Evolutionary conservation across 768 basidiomycete species (phyloP), one percentile per base, ranked within the genome.

Genomic region (Lactarius sanguifluus): DNA sequence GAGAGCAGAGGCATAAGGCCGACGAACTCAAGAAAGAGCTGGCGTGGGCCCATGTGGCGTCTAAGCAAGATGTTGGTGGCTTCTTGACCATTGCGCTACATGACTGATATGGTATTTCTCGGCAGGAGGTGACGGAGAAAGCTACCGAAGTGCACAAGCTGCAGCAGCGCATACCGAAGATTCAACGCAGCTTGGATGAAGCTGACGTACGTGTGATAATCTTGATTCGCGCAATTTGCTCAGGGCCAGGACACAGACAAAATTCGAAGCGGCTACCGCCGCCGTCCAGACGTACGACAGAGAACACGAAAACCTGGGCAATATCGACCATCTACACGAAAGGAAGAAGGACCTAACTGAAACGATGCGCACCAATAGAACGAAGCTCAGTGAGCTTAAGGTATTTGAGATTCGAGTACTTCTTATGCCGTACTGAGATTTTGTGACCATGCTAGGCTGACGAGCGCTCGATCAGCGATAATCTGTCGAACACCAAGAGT

Each of bases 21-120:
- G 85, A 88, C 41, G 86, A 88, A 40, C 77, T 93, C 59, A 89
- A 90, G 80, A 86, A 85, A 69, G 91, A 95, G 75, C 76, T 92
- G 23, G 94, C 93, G 3, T 97, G 96, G 95, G 85, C 93, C 16
- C 89, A 91, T 71, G 91, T 96, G 25, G 81, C 80, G 16, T 77
- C 78, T 10, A 94, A 95, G 74, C 82, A 91, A 75, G 76, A 79
- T 57, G 91, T 87, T 72, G 64, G 86, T 67, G 32, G 15, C 12
- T 6, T 34, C 18, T 47, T 28, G 65, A 20, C 8, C 58, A 43
- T 23, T 52, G 41, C 52, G 13, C 7, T 54, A 41, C 38, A 36
- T 23, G 30, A 36, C 10, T 41, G 55, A 43, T 32, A 4, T 41
- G n/a, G 43, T 45, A 34, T 25, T 23, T 40, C n/a, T 45, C 41